Percentiles rank a stretch among this genome's conserved stretches.
Evolutionary conservation across 306 rosid species (phyloP).

Genomic region (Sesbania bispinosa): DNA sequence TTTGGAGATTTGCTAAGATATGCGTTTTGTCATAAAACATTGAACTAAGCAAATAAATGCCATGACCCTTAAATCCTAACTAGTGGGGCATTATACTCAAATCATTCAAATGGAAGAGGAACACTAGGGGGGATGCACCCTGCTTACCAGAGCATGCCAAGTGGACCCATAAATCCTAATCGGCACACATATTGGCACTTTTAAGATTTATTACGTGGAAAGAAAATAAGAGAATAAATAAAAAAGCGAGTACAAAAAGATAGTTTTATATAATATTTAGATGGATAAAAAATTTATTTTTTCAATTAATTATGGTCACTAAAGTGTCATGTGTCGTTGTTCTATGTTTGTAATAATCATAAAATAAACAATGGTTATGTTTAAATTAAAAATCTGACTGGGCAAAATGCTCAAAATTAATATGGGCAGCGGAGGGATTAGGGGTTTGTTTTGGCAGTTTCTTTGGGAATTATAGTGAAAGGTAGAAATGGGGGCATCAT

Average conservation of each 20-base stretch:
- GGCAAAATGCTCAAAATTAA: slow-evolving; percentile 20
- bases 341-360: not conserved
- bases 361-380: not conserved
- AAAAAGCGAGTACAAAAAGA: too few relatives aligned
- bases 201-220: too few relatives aligned
- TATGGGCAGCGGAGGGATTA: slow-evolving; percentile 29
- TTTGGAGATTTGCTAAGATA: slow-evolving; percentile 14
- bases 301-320: too few relatives aligned
- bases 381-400: not conserved
- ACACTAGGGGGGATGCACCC: slow-evolving; percentile 49
- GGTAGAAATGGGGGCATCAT: slow-evolving; percentile 40
- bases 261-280: too few relatives aligned
- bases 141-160: slow-evolving; percentile 36
- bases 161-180: slow-evolving; percentile 37
- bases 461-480: slow-evolving; percentile 17
- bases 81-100: slow-evolving; percentile 21
- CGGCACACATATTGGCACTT: not conserved
- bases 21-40: slow-evolving; percentile 29
- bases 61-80: slow-evolving; percentile 41
- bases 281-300: too few relatives aligned
- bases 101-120: slow-evolving; percentile 15
- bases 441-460: slow-evolving; percentile 46
- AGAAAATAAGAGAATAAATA: too few relatives aligned
- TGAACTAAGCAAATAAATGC: slow-evolving; percentile 31
- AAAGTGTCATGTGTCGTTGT: slow-evolving; percentile 20